Base-by-base conservation (phyloP, 1,284 basidiomycete species). In the Volvariella volvacea region DNA sequence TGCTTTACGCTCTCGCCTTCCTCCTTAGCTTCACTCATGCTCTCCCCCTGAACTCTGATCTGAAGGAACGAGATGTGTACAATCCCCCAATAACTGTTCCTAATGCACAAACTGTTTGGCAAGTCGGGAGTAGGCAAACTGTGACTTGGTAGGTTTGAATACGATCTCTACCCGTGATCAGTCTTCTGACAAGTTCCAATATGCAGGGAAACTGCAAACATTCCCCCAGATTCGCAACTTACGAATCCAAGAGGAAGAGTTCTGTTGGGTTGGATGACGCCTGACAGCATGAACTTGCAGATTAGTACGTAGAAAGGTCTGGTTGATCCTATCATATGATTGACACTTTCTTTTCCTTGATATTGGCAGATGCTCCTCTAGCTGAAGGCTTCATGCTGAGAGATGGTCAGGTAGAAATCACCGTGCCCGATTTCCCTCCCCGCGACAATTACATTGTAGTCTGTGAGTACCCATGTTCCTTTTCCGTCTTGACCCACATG, bases 71-170 rank as follows among this genome's bases (percentile, higher is more conserved):
- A 47, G 75, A 78, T 48, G 78, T 80, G 14, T 69, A 73, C 28
- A 63, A 54, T 28, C 82, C 82, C 1, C 72, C 67, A 25, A 76
- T 84, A 57, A 77, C 70, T 14, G 71, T 57, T 47, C 82, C 81
- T n/a, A 68, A 64, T 17, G 64, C 66, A 2, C 50, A 52, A 9
- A 71, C 76, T 2, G 62, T 76, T 14, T 84, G 81, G 81, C 57
- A 61, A 22, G 67, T 74, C 21, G 78, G 80, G 9, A 53, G 71
- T 16, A 64, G 55, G 2, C 64, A 74, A 48, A 73, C 64, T 2
- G 79, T 84, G 48, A 78, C 74, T 14, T 84, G 80, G 80, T 81
- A 52, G 41, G 73, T 50, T 21, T 1, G 9, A n/a, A n/a, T 9
- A 16, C 12, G 25, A 21, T 39, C 12, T 28, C 25, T 6, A 28